A percentile compares a stretch with the other conserved stretches of the same genome.
phyloP scores from a whole-genome alignment of 805 yeast species.

The Tetrapisispora fleetii region DNA sequence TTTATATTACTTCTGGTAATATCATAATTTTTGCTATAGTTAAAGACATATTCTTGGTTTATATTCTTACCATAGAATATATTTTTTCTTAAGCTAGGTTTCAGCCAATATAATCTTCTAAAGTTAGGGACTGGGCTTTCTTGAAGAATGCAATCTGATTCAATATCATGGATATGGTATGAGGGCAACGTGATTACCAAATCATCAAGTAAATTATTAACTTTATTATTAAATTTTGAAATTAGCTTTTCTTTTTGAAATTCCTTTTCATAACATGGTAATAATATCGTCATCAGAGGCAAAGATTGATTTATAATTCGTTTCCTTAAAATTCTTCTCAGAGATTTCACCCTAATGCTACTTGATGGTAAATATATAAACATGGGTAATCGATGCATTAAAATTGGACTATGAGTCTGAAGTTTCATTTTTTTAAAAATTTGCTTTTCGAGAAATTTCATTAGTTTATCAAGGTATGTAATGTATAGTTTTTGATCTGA shows the following conservation, averaged over 20 bases:
- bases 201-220: slow-evolving; percentile 9
- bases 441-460: slow-evolving; percentile 15
- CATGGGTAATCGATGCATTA: slow-evolving; percentile 15
- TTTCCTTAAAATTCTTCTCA: slow-evolving; percentile 14
- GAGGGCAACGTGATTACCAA: slow-evolving; percentile 17
- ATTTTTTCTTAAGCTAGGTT: slow-evolving; percentile 17
- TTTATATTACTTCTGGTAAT: slow-evolving; percentile 21
- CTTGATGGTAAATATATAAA: slow-evolving; percentile 21
- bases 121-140: slow-evolving; percentile 24
- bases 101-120: slow-evolving; percentile 29
- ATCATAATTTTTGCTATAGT: slow-evolving; percentile 9
- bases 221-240: slow-evolving; percentile 8
- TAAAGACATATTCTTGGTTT: slow-evolving; percentile 18
- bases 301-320: slow-evolving; percentile 14
- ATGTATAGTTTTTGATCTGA: slow-evolving; percentile 19
- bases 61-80: slow-evolving; percentile 18
- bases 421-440: slow-evolving; percentile 18
- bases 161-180: slow-evolving; percentile 13
- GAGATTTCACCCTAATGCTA: slow-evolving; percentile 9
- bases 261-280: slow-evolving; percentile 8
- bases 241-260: slow-evolving; percentile 12
- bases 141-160: slow-evolving; percentile 20
- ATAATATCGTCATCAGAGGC: slow-evolving; percentile 19
- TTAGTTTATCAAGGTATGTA: slow-evolving; percentile 15
- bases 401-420: slow-evolving; percentile 15